These are phyloP conservation scores for Apodospora peruviana DNA, from an alignment of 495 filamentous ascomycete genomes.

Conservation along the genomic window DNA sequence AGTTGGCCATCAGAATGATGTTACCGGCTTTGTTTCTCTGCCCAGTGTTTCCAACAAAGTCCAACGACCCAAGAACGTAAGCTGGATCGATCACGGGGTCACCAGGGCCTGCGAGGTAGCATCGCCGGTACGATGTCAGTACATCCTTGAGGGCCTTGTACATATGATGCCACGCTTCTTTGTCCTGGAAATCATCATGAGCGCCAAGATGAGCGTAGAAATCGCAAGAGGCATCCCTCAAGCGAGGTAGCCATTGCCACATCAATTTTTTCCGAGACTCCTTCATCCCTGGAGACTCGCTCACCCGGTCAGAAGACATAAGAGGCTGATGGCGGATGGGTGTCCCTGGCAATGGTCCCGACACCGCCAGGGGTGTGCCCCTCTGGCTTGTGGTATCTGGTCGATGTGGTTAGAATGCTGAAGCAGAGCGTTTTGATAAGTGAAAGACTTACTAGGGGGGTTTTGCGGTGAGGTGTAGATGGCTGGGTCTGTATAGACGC, in stretches of 20 bases:
- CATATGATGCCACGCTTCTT: constrained; percentile 11
- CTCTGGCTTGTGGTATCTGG: too few species aligned
- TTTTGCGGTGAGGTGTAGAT: too few species aligned
- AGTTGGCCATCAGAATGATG: constrained; percentile 14
- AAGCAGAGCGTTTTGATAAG: too few species aligned
- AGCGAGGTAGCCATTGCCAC: constrained; percentile 5
- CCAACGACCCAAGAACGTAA: constrained; percentile 10
- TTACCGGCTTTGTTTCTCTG: background rate
- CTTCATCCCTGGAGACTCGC: too few species aligned
- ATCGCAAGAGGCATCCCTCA: constrained; percentile 10
- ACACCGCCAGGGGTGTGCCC: too few species aligned
- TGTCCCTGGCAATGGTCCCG: too few species aligned
- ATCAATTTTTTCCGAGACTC: constrained; percentile 7
- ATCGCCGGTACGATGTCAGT: constrained; percentile 6
- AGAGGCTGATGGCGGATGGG: too few species aligned
- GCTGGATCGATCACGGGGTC: constrained; percentile 9
- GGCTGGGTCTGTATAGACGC: background rate
- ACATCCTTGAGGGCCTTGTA: background rate
- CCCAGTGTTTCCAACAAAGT: constrained; percentile 1
- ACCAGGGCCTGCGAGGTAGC: constrained; percentile 5
- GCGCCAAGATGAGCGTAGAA: constrained; percentile 12
- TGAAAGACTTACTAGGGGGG: too few species aligned
- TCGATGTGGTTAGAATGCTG: too few species aligned
- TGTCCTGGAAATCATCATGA: background rate
- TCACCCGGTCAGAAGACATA: too few species aligned